These are phyloP conservation scores for Podaxis rugospora DNA, from an alignment of 768 basidiomycete species.

Conservation along the genomic window DNA sequence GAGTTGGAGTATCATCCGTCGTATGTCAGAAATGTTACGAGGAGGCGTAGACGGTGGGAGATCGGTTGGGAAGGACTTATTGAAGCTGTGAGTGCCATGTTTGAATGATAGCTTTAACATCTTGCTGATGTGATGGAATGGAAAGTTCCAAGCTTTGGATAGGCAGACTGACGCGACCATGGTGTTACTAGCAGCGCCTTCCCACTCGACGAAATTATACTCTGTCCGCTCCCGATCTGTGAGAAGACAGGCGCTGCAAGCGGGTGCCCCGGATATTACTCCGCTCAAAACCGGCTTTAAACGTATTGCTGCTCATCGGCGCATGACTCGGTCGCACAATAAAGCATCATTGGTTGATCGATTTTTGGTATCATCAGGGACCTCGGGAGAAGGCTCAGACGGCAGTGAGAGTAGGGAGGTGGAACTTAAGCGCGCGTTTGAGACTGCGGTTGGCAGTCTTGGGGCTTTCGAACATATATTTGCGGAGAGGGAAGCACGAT, in stretches of 20 bases:
- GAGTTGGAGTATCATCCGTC: slow-evolving; percentile 75
- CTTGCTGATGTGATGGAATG: not conserved
- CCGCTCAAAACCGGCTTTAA: slow-evolving; percentile 56
- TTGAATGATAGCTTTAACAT: slow-evolving; percentile 4
- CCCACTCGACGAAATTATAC: slow-evolving; percentile 65
- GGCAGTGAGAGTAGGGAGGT: slow-evolving; percentile 51
- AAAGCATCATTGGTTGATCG: slow-evolving; percentile 42
- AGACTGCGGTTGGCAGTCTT: slow-evolving; percentile 64
- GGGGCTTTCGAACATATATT: slow-evolving; percentile 60
- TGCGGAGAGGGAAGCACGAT: slow-evolving; percentile 62
- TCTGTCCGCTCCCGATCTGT: slow-evolving; percentile 64
- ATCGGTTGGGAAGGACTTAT: slow-evolving; percentile 70
- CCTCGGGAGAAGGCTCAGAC: slow-evolving; percentile 53
- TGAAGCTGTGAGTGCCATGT: slow-evolving; percentile 51
- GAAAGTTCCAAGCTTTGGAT: slow-evolving; percentile 73
- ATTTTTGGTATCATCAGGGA: slow-evolving; percentile 40
- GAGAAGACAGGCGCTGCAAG: slow-evolving; percentile 47
- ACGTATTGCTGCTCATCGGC: slow-evolving; percentile 53
- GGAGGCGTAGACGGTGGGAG: slow-evolving; percentile 69
- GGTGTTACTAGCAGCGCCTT: slow-evolving; percentile 69
- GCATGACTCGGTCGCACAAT: slow-evolving; percentile 34
- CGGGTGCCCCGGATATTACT: slow-evolving; percentile 43
- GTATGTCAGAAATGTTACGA: slow-evolving; percentile 62
- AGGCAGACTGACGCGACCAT: slow-evolving; percentile 79
- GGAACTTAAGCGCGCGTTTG: slow-evolving; percentile 65